Conservation (phyloP, 352 stramenopile genomes). For the Globisporangium takayamanum region DNA sequence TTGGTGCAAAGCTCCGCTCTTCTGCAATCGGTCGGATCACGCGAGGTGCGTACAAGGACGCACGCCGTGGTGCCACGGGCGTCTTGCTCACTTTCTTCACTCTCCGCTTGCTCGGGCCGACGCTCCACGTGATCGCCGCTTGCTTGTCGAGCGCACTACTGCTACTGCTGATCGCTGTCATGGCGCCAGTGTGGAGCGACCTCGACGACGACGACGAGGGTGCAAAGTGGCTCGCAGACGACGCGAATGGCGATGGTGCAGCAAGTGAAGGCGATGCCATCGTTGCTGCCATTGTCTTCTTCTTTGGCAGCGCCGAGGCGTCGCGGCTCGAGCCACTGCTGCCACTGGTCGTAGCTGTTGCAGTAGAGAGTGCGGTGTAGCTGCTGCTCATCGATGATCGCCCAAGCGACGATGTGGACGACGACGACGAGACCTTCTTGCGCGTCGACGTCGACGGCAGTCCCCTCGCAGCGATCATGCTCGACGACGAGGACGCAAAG, state of each 20-base stretch:
- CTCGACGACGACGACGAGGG: slow-evolving; percentile 6
- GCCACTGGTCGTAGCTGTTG: no score
- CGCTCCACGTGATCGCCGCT: slow-evolving; percentile 15
- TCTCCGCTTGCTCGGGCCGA: slow-evolving; percentile 29
- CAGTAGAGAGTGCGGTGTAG: no score
- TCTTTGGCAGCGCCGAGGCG: not conserved
- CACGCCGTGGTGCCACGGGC: not conserved
- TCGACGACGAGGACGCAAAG: slow-evolving; percentile 5
- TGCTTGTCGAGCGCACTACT: not conserved
- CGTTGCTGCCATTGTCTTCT: slow-evolving; percentile 12
- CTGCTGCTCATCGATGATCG: not conserved
- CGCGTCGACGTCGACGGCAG: slow-evolving; percentile 3
- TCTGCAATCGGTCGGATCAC: slow-evolving; percentile 11
- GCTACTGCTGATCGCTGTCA: no score
- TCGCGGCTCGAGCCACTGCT: not conserved
- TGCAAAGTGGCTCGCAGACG: slow-evolving; percentile 3
- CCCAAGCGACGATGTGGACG: not conserved
- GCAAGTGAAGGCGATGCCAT: slow-evolving; percentile 1
- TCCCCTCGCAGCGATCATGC: slow-evolving; percentile 7
- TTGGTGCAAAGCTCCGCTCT: not conserved
- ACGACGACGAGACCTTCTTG: slow-evolving; percentile 8
- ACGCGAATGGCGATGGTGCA: not conserved
- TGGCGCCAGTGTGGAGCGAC: not conserved
- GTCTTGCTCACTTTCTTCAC: slow-evolving; percentile 29
- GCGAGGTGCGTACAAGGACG: slow-evolving; percentile 14